Evolutionary conservation across 2,329 filamentous ascomycete genomes (phyloP).

Genomic region (Fusarium udum): DNA sequence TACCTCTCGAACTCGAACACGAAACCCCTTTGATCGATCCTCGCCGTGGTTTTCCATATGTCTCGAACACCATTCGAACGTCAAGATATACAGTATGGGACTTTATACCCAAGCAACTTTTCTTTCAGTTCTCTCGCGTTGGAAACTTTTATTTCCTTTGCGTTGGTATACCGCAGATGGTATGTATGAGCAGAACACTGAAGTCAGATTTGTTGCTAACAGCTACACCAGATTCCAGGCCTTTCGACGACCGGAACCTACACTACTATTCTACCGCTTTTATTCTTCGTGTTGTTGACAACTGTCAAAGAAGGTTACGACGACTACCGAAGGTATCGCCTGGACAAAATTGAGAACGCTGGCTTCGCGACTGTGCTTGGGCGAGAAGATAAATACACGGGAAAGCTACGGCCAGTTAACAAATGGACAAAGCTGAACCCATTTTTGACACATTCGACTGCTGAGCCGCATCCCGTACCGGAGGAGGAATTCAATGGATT

Average conservation of each 20-base stretch:
- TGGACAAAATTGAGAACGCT: conserved; percentile 84
- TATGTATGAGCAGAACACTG: conserved; percentile 28
- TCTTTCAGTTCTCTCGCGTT: conserved; percentile 86
- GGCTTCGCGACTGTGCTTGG: conserved; percentile 58
- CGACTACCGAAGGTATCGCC: conserved; percentile 79
- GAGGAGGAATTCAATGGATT: conserved; percentile 68
- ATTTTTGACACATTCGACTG: conserved; percentile 44
- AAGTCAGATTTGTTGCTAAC: conserved; percentile 16
- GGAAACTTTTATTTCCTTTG: conserved; percentile 90
- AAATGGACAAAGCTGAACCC: conserved; percentile 46
- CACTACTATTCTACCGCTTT: conserved; percentile 77
- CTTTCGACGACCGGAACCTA: conserved; percentile 79
- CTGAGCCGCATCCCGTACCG: conserved; percentile 49
- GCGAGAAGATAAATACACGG: conserved; percentile 48
- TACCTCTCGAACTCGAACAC: conserved; percentile 54
- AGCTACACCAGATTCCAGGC: conserved; percentile 63
- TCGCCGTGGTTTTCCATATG: conserved; percentile 59
- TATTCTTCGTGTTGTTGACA: conserved; percentile 82
- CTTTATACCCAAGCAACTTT: conserved; percentile 84
- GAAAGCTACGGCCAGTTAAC: conserved; percentile 37
- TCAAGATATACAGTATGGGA: conserved; percentile 86
- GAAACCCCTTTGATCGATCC: conserved; percentile 57
- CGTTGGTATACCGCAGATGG: conserved; percentile 82
- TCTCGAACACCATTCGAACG: conserved; percentile 76
- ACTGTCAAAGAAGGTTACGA: conserved; percentile 90